Base-by-base conservation (phyloP, 2,329 filamentous ascomycete species). In the Phyllosticta citriasiana region DNA sequence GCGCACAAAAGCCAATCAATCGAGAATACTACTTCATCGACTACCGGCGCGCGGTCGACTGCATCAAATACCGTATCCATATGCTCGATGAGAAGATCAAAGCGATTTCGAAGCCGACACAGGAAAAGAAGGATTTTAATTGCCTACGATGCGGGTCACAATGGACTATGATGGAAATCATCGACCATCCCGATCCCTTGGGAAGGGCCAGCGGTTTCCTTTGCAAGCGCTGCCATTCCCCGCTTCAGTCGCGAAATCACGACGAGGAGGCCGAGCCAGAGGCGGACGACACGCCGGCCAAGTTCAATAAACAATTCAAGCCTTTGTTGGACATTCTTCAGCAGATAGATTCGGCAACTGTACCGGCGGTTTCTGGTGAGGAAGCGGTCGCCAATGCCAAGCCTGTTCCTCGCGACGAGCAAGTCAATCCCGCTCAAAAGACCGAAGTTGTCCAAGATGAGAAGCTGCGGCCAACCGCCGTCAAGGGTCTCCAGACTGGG, bases 1-100 rank as follows among this genome's bases (percentile, higher is more conserved):
- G 89, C 57, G 89, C 91, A 63, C 87, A 88, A 62, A 87, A 91
- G 58, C 88, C 90, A 4, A 87, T 88, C 66, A 91, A 88, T 71
- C 85, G 90, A 68, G 96, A 93, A 64, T 99, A 96, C 81, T 99
- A 96, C 78, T 99, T 90, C 76, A 93, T 99, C 72, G 92, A 97
- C 72, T 95, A 95, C 70, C 90, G 94, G 63, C 88, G 90, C 62
- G 91, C 93, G 40, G 91, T 99, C 70, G 94, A 99, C 76, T 91
- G 90, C 56, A 95, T 96, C 76, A 99, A 99, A 74, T 99, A 89
- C 83, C 88, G 90, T 64, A 86, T 96, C 57, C 92, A 93, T 71
- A 88, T 87, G 61, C 85, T 97, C 67, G 91, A 92, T 66, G 92
- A 93, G 72, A 86, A 88, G 60, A 91, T 97, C 63, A 92, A 97